Evolutionary conservation across 495 filamentous ascomycete genomes (phyloP).

Genomic region (Parathielavia appendiculata): DNA sequence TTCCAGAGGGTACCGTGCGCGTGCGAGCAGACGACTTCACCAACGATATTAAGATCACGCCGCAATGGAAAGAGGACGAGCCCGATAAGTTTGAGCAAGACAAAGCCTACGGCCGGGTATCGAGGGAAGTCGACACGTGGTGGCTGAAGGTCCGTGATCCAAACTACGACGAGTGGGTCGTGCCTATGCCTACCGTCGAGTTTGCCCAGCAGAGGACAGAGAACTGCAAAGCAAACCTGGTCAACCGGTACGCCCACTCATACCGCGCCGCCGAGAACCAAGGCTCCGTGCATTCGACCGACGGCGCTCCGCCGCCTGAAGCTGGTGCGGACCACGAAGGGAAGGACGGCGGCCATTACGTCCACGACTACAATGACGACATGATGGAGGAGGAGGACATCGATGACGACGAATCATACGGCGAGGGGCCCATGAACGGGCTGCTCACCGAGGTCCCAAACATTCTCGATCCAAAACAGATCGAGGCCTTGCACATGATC

Average conservation of each 20-base stretch:
- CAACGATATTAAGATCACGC: conserved; percentile 32
- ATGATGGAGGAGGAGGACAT: conserved; percentile 65
- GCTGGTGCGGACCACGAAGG: conserved; percentile 50
- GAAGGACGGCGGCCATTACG: conserved; percentile 36
- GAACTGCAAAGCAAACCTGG: conserved; percentile 44
- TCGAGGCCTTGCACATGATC: conserved; percentile 91
- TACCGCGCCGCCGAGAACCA: conserved; percentile 64
- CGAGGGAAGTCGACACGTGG: conserved; percentile 53
- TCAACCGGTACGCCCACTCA: conserved; percentile 44
- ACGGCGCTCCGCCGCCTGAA: conserved; percentile 32
- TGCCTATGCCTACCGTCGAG: conserved; percentile 48
- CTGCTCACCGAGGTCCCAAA: conserved; percentile 90
- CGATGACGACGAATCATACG: conserved; percentile 74
- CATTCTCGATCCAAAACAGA: conserved; percentile 85
- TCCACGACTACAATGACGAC: conserved; percentile 44
- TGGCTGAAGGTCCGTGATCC: conserved; percentile 51
- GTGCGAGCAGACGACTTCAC: conserved; percentile 31
- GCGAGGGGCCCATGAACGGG: conserved; percentile 79
- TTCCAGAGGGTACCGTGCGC: conserved; percentile 29
- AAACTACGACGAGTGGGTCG: conserved; percentile 50
- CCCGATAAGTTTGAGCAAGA: conserved; percentile 49
- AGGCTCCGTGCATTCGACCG: conserved; percentile 41
- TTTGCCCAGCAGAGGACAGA: conserved; percentile 46
- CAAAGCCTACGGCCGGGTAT: conserved; percentile 48
- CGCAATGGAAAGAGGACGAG: conserved; percentile 42